Evolutionary conservation across 805 yeast species (phyloP).

Genomic region (Candida pseudofarinosa): DNA sequence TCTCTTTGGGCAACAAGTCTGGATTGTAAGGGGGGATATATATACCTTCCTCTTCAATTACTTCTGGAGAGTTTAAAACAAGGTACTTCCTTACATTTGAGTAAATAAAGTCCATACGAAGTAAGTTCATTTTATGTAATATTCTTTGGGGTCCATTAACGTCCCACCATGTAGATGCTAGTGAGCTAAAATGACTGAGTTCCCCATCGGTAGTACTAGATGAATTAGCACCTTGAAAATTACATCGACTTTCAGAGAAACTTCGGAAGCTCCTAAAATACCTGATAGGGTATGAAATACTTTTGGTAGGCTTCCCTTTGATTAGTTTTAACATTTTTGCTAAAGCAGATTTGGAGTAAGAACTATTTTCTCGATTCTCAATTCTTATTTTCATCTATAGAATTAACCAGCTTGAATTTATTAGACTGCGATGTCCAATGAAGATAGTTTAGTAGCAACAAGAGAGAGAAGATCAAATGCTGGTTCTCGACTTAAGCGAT

Average conservation of each 20-base stretch:
- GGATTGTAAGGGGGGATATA: constrained; percentile 77
- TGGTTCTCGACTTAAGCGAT: constrained; percentile 73
- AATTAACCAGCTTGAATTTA: background rate
- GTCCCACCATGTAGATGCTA: constrained; percentile 99
- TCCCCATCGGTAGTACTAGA: background rate
- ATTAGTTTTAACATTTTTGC: too few species aligned
- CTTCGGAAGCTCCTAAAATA: background rate
- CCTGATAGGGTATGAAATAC: background rate
- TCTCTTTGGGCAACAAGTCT: constrained; percentile 58
- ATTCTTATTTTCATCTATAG: background rate
- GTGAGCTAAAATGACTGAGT: constrained; percentile 63
- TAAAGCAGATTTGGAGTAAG: too few species aligned
- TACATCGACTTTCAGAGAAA: background rate
- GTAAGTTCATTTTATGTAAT: constrained; percentile 88
- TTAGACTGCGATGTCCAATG: constrained; percentile 16
- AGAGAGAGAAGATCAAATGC: constrained; percentile 83
- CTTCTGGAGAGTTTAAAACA: constrained; percentile 31
- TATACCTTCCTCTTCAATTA: constrained; percentile 39
- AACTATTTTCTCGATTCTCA: too few species aligned
- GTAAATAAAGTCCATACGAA: constrained; percentile 83
- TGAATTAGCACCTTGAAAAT: background rate
- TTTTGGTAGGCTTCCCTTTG: too few species aligned
- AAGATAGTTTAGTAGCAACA: constrained; percentile 65
- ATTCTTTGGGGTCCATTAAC: constrained; percentile 88
- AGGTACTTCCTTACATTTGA: constrained; percentile 49